Evolutionary conservation across 169 alveolate species (phyloP).

Genomic region (Plasmodium sp.): DNA sequence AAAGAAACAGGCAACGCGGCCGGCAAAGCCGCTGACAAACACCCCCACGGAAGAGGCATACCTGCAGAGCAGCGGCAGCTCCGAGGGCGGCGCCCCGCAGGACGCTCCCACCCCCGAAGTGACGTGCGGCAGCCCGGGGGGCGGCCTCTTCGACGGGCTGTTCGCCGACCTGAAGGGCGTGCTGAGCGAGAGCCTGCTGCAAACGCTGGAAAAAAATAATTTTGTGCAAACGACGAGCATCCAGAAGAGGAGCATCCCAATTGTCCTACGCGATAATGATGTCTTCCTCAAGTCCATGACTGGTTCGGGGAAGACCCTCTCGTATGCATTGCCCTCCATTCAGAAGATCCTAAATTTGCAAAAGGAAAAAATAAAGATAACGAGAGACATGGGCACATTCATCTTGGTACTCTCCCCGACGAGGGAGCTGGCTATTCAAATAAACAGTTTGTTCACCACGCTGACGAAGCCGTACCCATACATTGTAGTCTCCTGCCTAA

Average conservation of each 20-base stretch:
- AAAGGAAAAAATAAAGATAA: conserved; percentile 38
- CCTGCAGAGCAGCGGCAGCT: neutral
- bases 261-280: conserved; percentile 91
- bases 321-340: conserved; percentile 95
- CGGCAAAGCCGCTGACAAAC: no score
- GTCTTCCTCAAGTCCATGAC: conserved; percentile 94
- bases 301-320: conserved; percentile 98
- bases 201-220: conserved; percentile 79
- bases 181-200: conserved; percentile 18
- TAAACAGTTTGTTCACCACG: conserved; percentile 72
- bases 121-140: neutral
- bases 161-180: conserved; percentile 65
- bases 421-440: conserved; percentile 92
- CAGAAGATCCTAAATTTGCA: conserved; percentile 74
- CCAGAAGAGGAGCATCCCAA: conserved; percentile 94
- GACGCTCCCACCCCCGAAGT: neutral
- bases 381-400: conserved; percentile 89
- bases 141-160: conserved; percentile 37
- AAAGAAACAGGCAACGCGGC: neutral
- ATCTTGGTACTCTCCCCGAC: conserved; percentile 89
- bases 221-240: conserved; percentile 85
- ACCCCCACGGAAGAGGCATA: neutral
- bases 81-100: neutral
- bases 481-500: conserved; percentile 83
- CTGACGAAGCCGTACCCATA: conserved; percentile 81